Percentiles rank a stretch among this genome's conserved stretches.
Evolutionary conservation across 2,329 filamentous ascomycete species (phyloP).

Genomic region (Endoconidiophora polonica): DNA sequence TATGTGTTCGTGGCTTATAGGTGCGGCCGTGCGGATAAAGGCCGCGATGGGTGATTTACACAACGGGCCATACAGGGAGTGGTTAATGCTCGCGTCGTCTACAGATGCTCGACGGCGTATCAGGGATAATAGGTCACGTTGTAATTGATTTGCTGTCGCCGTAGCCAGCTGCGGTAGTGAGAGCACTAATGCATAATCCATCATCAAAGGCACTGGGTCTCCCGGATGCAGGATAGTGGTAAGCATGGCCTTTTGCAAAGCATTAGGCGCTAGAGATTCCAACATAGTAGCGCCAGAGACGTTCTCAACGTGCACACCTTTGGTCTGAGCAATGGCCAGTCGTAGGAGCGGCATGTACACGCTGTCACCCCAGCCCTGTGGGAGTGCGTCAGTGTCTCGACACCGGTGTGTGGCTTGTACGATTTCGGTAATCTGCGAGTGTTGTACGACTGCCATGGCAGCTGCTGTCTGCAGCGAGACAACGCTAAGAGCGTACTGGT

Average conservation of each 20-base stretch:
- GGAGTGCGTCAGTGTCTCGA: slow-evolving; percentile 4
- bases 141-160: slow-evolving; percentile 4
- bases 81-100: slow-evolving; percentile 7
- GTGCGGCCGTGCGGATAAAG: slow-evolving; percentile 5
- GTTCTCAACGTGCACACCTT: slow-evolving; percentile 5
- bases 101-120: not conserved
- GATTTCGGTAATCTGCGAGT: slow-evolving; percentile 6
- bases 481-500: slow-evolving; percentile 4
- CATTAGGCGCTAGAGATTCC: not conserved
- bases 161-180: slow-evolving; percentile 3
- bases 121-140: slow-evolving; percentile 5
- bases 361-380: slow-evolving; percentile 6
- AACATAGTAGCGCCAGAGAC: slow-evolving; percentile 4
- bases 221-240: not conserved
- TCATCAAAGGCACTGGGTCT: slow-evolving; percentile 4
- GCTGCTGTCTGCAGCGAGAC: slow-evolving; percentile 9
- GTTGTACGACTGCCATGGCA: slow-evolving; percentile 10
- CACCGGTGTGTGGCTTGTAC: slow-evolving; percentile 8
- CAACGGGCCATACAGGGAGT: slow-evolving; percentile 9
- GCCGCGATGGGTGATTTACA: slow-evolving; percentile 8
- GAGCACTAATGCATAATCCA: slow-evolving; percentile 9
- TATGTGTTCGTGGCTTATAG: not conserved
- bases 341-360: slow-evolving; percentile 9
- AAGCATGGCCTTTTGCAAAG: slow-evolving; percentile 2
- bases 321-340: slow-evolving; percentile 4